Percentiles rank a stretch among this genome's conserved stretches.
These are phyloP conservation scores for Cichorium intybus DNA, from an alignment of 140 eudicot genomes.

Conservation along the genomic window DNA sequence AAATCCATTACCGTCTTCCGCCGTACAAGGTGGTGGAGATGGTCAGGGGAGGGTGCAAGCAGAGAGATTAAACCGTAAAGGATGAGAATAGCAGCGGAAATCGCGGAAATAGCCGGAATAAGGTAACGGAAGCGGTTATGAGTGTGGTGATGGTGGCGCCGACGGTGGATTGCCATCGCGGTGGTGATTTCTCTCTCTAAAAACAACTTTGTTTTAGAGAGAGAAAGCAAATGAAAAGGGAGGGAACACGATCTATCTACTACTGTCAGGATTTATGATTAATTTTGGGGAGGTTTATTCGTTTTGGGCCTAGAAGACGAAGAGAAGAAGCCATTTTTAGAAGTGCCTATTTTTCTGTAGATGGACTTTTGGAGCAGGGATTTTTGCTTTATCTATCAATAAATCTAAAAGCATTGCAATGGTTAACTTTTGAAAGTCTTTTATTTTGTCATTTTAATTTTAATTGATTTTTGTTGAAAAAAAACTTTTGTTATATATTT, in stretches of 20 bases:
- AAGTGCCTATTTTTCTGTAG: background rate
- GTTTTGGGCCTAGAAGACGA: conserved; percentile 37
- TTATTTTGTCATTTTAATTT: too few relatives aligned
- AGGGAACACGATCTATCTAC: conserved; percentile 47
- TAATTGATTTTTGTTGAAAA: too few relatives aligned
- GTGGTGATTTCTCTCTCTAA: conserved; percentile 29
- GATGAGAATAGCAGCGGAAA: conserved; percentile 53
- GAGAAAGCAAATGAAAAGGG: conserved; percentile 23
- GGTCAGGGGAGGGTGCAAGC: conserved; percentile 74
- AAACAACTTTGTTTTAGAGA: conserved; percentile 1
- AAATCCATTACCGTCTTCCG: conserved; percentile 24
- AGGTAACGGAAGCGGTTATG: conserved; percentile 35
- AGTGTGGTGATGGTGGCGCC: conserved; percentile 20
- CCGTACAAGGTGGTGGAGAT: conserved; percentile 24
- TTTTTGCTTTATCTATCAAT: background rate
- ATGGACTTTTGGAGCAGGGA: background rate
- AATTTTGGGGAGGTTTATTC: conserved; percentile 28
- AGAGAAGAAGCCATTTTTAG: conserved; percentile 27
- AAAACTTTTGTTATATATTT: too few relatives aligned
- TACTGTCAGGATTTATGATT: conserved; percentile 30
- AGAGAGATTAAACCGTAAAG: conserved; percentile 50
- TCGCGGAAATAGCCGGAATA: conserved; percentile 43
- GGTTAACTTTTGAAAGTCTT: too few relatives aligned
- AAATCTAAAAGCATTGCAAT: background rate
- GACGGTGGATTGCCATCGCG: background rate